phyloP scores from a whole-genome alignment of 495 filamentous ascomycete species.

The Pseudotulostoma volvatum region DNA sequence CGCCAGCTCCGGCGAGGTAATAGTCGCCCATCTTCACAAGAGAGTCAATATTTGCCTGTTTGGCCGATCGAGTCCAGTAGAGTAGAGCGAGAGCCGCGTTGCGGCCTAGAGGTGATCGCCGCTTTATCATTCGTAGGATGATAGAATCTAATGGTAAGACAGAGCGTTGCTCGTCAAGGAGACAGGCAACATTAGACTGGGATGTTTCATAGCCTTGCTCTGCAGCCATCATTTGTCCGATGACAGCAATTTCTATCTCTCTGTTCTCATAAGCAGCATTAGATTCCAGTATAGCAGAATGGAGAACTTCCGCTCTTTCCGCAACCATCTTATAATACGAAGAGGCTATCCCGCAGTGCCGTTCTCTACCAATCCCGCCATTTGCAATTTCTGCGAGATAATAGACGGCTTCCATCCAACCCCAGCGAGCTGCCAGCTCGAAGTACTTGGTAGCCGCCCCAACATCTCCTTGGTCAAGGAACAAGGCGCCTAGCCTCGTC shows the following conservation, averaged over 20 bases:
- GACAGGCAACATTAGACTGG: slow-evolving; percentile 85
- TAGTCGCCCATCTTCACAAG: slow-evolving; percentile 98
- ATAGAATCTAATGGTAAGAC: slow-evolving; percentile 34
- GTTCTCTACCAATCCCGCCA: slow-evolving; percentile 62
- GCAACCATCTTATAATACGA: slow-evolving; percentile 90
- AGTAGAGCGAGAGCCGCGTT: slow-evolving; percentile 71
- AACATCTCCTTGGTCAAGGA: slow-evolving; percentile 77
- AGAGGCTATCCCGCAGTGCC: slow-evolving; percentile 64
- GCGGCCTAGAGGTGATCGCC: slow-evolving; percentile 36
- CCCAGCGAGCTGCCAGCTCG: slow-evolving; percentile 76
- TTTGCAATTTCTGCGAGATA: slow-evolving; percentile 84
- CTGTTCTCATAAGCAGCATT: slow-evolving; percentile 71
- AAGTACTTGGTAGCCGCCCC: slow-evolving; percentile 71
- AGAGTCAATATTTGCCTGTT: slow-evolving; percentile 84
- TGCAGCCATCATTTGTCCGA: slow-evolving; percentile 79
- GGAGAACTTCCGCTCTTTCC: slow-evolving; percentile 71
- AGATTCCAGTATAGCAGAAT: slow-evolving; percentile 73
- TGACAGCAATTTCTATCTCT: slow-evolving; percentile 71
- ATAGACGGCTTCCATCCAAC: slow-evolving; percentile 85
- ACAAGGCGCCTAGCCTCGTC: slow-evolving; percentile 67
- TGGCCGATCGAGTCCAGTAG: slow-evolving; percentile 91
- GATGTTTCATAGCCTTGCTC: slow-evolving; percentile 91
- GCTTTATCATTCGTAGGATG: slow-evolving; percentile 21
- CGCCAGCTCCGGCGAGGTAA: slow-evolving; percentile 68
- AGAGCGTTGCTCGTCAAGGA: slow-evolving; percentile 70